phyloP scores from a whole-genome alignment of 305 asterid species.

The Fraxinus ornus region DNA sequence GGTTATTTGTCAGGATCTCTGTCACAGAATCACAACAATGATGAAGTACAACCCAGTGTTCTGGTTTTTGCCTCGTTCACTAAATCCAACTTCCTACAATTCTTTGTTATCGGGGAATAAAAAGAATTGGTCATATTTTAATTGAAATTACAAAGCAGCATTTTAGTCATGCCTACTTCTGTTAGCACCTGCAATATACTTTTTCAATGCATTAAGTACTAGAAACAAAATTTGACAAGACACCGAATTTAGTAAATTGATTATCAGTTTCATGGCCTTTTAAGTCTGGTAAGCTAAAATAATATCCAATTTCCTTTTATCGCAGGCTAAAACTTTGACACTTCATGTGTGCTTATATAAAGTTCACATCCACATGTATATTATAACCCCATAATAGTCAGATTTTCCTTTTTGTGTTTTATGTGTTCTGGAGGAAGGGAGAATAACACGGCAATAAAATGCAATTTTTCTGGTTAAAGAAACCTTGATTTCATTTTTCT shows the following conservation, averaged over 20 bases:
- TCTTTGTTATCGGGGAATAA: neutral
- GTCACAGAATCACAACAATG: neutral
- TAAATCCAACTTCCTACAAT: neutral
- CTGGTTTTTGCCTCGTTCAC: neutral
- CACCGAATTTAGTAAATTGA: neutral
- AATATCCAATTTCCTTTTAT: neutral
- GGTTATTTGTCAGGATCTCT: neutral
- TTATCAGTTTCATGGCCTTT: neutral
- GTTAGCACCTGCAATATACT: neutral
- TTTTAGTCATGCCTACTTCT: neutral
- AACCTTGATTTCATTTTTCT: slow-evolving; percentile 8
- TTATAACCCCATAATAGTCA: neutral
- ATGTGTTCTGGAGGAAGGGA: neutral
- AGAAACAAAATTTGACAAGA: neutral
- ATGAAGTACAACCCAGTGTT: neutral
- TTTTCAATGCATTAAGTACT: neutral
- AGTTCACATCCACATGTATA: neutral
- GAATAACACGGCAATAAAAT: neutral
- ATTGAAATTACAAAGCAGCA: neutral
- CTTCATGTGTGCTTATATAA: neutral
- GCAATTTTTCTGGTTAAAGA: neutral
- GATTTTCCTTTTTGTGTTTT: neutral
- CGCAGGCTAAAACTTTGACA: neutral
- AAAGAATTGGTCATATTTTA: neutral
- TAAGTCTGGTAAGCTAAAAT: neutral